These are phyloP conservation scores for Skeletonema costatum DNA, from an alignment of 108 stramenopile species.

Conservation along the genomic window DNA sequence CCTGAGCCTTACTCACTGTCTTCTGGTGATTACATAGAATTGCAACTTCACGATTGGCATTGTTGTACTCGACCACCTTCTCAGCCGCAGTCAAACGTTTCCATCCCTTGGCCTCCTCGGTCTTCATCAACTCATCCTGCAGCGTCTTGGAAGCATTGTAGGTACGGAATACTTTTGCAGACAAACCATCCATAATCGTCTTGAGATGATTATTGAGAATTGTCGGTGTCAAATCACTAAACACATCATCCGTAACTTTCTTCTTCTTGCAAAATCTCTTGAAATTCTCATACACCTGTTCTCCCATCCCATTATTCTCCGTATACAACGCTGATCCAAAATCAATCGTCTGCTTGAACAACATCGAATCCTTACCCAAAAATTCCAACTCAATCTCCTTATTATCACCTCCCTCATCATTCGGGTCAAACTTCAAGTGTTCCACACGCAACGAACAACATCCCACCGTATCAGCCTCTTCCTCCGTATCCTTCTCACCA, in stretches of 20 bases:
- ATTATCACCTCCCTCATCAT: conserved; percentile 72
- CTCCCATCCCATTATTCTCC: conserved; percentile 84
- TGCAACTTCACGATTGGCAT: conserved; percentile 98
- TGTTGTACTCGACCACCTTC: conserved; percentile 98
- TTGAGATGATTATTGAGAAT: conserved; percentile 94
- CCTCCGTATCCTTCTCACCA: conserved; percentile 99
- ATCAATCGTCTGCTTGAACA: conserved; percentile 99
- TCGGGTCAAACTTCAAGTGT: conserved; percentile 96
- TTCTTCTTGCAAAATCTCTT: conserved; percentile 90
- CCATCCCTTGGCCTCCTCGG: conserved; percentile 71
- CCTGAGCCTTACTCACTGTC: conserved; percentile 96
- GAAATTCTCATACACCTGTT: conserved; percentile 93
- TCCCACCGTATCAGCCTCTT: conserved; percentile 99
- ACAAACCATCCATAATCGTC: conserved; percentile 96
- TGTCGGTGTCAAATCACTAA: conserved; percentile 93
- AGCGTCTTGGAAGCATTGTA: conserved; percentile 99
- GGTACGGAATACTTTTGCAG: conserved; percentile 99
- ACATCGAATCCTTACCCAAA: conserved; percentile 99
- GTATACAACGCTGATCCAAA: conserved; percentile 87
- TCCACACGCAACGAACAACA: conserved; percentile 99
- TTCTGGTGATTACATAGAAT: conserved; percentile 99
- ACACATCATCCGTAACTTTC: conserved; percentile 91
- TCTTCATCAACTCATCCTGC: conserved; percentile 92
- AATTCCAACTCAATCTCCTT: conserved; percentile 99
- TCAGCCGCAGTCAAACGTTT: conserved; percentile 79